Evolutionary conservation across 352 stramenopile genomes (phyloP), one percentile per base, ranked within the genome.

Genomic region (Globisporangium takayamanum): DNA sequence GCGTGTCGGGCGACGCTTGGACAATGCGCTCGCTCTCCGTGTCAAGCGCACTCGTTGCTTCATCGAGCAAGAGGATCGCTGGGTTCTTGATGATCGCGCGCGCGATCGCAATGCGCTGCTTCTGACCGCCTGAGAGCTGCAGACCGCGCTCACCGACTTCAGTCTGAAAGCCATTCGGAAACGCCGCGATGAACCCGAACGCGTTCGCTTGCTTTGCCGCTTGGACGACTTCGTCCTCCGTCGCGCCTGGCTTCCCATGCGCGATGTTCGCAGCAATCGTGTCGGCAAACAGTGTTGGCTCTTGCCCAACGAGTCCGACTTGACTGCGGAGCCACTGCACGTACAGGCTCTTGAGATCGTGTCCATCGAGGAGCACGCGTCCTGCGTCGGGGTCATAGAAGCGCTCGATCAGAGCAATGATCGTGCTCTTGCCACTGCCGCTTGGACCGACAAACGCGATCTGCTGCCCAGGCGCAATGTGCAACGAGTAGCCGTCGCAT

Each of bases 231-330:
- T 39, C 33, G 33, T 50, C 39, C 26, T 90, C 66, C 10, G 66
- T 89, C 18, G 84, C 84, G 25, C 67, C 53, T 14, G 74, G 72
- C 30, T 67, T 73, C 3, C 88, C 89, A 63, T 96, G 80, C 2
- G 70, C 70, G 44, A 97, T 89, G 49, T 94, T 94, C 60, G 84
- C 83, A 14, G 33, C 33, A 7, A 39, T 39, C 2, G 33, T 39
- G 33, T 39, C 33, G 33, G 33, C 33, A 12, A 39, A 39, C 14
- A 74, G 61, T 46, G 46, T 50, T 66, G 22, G 76, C 67, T 83
- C 69, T 56, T 99, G 96, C 0, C 92, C 87, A 0, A 98, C 92
- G 15, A 98, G 80, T 10, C 91, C 94, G 47, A 98, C 85, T 22
- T 74, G 57, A 16, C 68, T 61, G 26, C 92, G 74, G 15, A 98